Evolutionary conservation across 768 basidiomycete species (phyloP).

Genomic region (Chlorophyllum brunneum): DNA sequence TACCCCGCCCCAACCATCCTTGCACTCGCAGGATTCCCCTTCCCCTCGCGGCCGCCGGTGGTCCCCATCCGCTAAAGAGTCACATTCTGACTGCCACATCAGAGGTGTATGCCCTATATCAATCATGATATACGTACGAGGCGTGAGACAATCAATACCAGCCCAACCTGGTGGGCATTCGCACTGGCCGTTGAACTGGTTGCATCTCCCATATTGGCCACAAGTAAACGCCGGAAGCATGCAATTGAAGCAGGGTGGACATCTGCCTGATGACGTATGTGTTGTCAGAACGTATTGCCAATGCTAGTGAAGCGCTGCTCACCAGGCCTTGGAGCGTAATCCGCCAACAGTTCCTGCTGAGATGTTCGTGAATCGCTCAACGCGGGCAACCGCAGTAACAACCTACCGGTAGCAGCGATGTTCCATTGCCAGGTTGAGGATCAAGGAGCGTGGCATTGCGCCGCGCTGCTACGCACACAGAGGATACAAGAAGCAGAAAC

Average conservation of each 20-base stretch:
- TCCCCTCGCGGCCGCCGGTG: constrained; percentile 77
- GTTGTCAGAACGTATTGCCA: neutral
- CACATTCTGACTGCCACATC: constrained; percentile 63
- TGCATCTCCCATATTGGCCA: constrained; percentile 89
- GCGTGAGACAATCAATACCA: constrained; percentile 90
- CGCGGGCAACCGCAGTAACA: neutral
- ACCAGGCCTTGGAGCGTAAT: constrained; percentile 6
- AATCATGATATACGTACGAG: constrained; percentile 56
- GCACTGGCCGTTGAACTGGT: constrained; percentile 92
- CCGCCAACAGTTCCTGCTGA: constrained; percentile 2
- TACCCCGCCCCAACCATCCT: constrained; percentile 92
- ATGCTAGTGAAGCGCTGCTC: neutral
- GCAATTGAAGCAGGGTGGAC: constrained; percentile 95
- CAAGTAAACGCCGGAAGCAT: constrained; percentile 87
- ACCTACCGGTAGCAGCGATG: constrained; percentile 7
- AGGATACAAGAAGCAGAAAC: neutral
- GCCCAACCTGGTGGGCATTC: constrained; percentile 98
- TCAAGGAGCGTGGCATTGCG: neutral
- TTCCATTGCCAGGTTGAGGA: neutral
- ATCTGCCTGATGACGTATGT: constrained; percentile 40
- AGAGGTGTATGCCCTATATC: constrained; percentile 12
- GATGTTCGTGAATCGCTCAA: neutral
- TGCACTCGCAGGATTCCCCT: constrained; percentile 79
- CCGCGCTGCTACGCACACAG: neutral
- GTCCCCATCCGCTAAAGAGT: constrained; percentile 87